phyloP scores from a whole-genome alignment of 192 early-diverging fungal species.

The Coemansia javaensis region DNA sequence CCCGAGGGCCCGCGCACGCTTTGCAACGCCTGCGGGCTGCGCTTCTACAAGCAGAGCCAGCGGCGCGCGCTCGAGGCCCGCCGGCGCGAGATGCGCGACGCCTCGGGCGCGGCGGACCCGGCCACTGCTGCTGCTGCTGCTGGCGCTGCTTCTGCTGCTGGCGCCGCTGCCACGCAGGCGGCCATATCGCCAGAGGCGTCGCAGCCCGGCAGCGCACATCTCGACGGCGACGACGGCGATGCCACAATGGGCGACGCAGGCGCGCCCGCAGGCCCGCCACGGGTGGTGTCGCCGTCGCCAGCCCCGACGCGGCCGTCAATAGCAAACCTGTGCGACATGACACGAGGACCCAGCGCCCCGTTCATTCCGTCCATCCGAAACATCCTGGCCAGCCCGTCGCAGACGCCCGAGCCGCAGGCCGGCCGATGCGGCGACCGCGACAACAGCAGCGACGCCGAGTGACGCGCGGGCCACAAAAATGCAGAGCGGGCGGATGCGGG shows the following conservation, averaged over 20 bases:
- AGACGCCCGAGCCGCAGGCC: conserved; percentile 10
- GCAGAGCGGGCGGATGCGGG: too few species aligned
- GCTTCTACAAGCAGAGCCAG: conserved; percentile 56
- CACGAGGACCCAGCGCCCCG: neutral
- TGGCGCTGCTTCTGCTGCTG: too few species aligned
- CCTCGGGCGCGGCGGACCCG: conserved; percentile 2
- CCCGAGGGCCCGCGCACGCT: conserved; percentile 52
- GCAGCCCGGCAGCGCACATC: too few species aligned
- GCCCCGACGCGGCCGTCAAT: conserved; percentile 26
- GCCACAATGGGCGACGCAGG: neutral
- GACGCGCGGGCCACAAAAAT: too few species aligned
- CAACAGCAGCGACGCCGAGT: neutral
- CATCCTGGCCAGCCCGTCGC: conserved; percentile 17
- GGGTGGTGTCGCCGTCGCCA: conserved; percentile 1
- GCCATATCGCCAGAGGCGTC: too few species aligned
- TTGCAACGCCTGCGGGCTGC: conserved; percentile 60
- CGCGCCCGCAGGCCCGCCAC: too few species aligned
- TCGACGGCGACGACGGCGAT: conserved; percentile 10
- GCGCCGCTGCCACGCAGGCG: too few species aligned
- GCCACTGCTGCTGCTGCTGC: too few species aligned
- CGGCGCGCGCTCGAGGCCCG: conserved; percentile 43
- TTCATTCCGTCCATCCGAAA: conserved; percentile 25
- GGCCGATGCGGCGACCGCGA: neutral
- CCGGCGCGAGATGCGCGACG: conserved; percentile 35
- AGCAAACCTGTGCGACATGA: conserved; percentile 22